Evolutionary conservation across 164 flowering plant genomes (phyloP).

Genomic region (Liriodendron chinense): DNA sequence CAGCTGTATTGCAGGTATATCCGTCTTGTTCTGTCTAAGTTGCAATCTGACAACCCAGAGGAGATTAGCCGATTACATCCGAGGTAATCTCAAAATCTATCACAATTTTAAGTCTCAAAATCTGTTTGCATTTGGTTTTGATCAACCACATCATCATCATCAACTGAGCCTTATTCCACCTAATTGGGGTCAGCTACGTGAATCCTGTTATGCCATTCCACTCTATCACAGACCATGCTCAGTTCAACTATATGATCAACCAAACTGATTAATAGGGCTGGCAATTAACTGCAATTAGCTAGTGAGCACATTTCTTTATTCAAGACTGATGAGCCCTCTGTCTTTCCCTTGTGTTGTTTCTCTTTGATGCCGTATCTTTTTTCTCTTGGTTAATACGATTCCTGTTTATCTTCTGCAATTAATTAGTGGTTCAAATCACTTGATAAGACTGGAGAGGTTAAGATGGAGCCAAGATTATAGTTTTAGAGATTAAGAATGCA

Average conservation of each 20-base stretch:
- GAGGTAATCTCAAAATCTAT: slow-evolving; percentile 41
- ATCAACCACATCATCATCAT: neutral
- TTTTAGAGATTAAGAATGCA: no score
- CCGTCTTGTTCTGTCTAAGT: slow-evolving; percentile 71
- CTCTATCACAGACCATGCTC: no score
- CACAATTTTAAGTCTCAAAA: neutral
- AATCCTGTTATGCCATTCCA: no score
- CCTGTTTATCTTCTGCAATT: neutral
- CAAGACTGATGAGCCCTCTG: neutral
- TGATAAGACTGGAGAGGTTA: neutral
- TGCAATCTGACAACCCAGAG: slow-evolving; percentile 36
- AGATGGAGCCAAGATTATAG: no score
- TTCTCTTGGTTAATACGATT: neutral
- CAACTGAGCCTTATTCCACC: no score
- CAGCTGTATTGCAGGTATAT: slow-evolving; percentile 59
- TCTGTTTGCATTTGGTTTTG: neutral
- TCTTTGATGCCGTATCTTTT: no score
- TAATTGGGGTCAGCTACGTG: no score
- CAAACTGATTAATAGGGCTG: neutral
- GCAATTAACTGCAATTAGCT: neutral
- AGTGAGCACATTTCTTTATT: neutral
- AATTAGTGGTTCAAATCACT: neutral
- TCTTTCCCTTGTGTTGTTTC: neutral
- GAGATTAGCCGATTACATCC: slow-evolving; percentile 66
- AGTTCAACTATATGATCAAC: no score